Evolutionary conservation across 1,284 basidiomycete species (phyloP), one percentile per base, ranked within the genome.

Genomic region (Phellinidium pouzarii): DNA sequence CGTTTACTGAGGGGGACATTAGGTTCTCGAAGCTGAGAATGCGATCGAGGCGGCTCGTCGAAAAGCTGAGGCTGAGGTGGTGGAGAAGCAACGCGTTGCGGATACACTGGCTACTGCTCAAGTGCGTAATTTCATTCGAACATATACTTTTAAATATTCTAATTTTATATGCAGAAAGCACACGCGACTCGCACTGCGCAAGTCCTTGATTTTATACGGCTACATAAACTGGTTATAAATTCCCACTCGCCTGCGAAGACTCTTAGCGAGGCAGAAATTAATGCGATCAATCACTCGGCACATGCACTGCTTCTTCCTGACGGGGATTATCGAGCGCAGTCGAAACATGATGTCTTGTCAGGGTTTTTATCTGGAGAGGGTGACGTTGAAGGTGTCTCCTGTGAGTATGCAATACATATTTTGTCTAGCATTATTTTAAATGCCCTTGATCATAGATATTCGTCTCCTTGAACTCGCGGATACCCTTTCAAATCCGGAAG

Each of bases 21-120:
- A 88, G 86, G 65, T 64, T 42, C 73, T 84, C 58, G 88, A 91
- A 67, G 70, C 75, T 1, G 86, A 87, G 58, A 62, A 79, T 9
- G 74, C 71, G 3, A 76, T 76, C 40, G 80, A 84, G 59, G 62
- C 79, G 20, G 70, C 76, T 17, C 61, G 66, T 48, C 79, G 80
- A 61, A 74, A 74, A 52, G 70, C 68, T 37, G 80, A 82, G 60
- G 69, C 69, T 14, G 79, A 81, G 52, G 75, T 75, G 58, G 68
- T 69, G 29, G 78, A 83, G 58, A 74, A 75, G 57, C 67, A 74
- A 44, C 75, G 75, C 58, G 66, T 82, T 41, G 66, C 75, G 23
- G 71, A 76, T 6, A 80, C 82, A 44, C 68, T 87, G 37, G 70
- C 75, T 44, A 72, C 73, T 37, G 75, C 82, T 27, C 73, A 87